A percentile compares a stretch with the other conserved stretches of the same genome.
Conservation (phyloP, 768 basidiomycete species). For the Boletus rubropictus region DNA sequence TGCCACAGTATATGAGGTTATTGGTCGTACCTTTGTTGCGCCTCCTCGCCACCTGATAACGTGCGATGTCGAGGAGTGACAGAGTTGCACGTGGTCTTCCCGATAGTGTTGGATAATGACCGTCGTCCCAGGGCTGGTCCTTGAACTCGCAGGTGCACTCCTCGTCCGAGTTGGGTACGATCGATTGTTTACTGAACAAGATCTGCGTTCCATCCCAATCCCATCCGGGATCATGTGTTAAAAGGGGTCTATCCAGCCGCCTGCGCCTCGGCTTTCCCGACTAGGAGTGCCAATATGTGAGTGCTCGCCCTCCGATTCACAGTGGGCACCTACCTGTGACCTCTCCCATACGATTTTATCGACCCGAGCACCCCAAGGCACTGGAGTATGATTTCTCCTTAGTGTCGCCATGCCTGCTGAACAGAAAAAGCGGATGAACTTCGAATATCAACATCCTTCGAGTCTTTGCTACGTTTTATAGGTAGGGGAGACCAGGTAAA, state of each 20-base stretch:
- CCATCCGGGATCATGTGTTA: constrained; percentile 18
- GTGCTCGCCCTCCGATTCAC: not conserved
- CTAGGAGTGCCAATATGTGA: not conserved
- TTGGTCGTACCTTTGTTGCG: not conserved
- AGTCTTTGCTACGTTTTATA: constrained; percentile 8
- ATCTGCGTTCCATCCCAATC: constrained; percentile 22
- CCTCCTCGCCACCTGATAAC: not conserved
- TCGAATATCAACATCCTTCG: not conserved
- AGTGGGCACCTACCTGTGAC: constrained; percentile 8
- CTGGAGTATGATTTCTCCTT: constrained; percentile 10
- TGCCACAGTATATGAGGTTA: not conserved
- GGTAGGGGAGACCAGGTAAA: not conserved
- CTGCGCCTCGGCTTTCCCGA: constrained; percentile 12
- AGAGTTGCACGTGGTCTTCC: not conserved
- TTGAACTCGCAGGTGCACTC: not conserved
- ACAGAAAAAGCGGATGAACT: not conserved
- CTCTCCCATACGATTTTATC: not conserved
- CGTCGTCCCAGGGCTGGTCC: not conserved
- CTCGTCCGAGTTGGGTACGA: too few species aligned
- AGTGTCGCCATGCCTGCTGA: constrained; percentile 16
- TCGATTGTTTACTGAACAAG: not conserved
- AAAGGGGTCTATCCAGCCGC: constrained; percentile 9
- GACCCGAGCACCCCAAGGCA: constrained; percentile 5
- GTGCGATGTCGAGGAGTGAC: constrained; percentile 7
- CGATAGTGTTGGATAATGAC: not conserved